phyloP scores from a whole-genome alignment of 495 filamentous ascomycete species.

The Penicillium chermesinum region DNA sequence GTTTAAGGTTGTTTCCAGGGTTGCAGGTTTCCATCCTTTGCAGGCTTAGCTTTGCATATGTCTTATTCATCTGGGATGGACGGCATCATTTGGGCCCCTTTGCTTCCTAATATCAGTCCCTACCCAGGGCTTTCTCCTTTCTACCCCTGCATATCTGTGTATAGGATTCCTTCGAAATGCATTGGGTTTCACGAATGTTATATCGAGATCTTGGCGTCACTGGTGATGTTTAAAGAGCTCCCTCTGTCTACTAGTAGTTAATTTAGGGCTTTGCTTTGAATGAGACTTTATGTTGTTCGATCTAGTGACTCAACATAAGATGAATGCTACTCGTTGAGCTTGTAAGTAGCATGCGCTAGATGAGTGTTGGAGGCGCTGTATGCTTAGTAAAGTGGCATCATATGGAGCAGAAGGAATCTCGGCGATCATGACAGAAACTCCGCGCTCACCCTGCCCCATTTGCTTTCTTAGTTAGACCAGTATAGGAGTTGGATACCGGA shows the following conservation, averaged over 20 bases:
- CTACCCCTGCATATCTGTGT: constrained; percentile 11
- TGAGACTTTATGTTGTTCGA: too few species aligned
- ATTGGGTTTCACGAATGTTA: constrained; percentile 4
- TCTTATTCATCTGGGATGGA: constrained; percentile 20
- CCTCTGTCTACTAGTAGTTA: too few species aligned
- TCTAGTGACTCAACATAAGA: too few species aligned
- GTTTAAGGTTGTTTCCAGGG: constrained; percentile 10
- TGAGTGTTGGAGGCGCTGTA: not conserved
- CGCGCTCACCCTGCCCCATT: constrained; percentile 4
- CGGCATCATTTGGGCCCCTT: constrained; percentile 18
- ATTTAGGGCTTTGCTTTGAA: too few species aligned
- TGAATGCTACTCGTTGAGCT: too few species aligned
- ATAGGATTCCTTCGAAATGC: constrained; percentile 19
- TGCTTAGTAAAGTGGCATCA: constrained; percentile 30
- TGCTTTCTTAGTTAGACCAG: too few species aligned
- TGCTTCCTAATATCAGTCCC: not conserved
- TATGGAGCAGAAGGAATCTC: constrained; percentile 22
- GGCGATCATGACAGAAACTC: constrained; percentile 32
- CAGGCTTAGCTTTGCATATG: constrained; percentile 3
- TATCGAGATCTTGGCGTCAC: not conserved
- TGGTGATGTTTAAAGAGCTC: not conserved
- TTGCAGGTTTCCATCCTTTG: constrained; percentile 4
- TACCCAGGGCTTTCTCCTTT: constrained; percentile 1
- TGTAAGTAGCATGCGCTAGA: not conserved
- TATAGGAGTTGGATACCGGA: too few species aligned